Conservation (phyloP, 2,329 filamentous ascomycete genomes). For the Emergomyces africanus region DNA sequence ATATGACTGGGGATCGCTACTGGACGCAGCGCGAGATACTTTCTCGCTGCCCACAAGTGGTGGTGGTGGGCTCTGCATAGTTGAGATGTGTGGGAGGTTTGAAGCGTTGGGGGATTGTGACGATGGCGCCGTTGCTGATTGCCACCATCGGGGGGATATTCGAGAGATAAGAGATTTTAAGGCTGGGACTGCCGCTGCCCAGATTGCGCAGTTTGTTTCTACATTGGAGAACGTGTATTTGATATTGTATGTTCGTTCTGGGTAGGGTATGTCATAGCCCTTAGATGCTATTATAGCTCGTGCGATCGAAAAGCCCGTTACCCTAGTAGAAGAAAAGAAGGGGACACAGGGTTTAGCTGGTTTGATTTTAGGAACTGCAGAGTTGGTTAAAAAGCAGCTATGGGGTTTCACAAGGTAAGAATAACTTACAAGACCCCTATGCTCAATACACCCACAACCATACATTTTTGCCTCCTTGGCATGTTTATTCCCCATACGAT, state of each 20-base stretch:
- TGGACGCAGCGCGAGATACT: neutral
- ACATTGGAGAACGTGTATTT: conserved; percentile 5
- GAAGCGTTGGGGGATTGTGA: neutral
- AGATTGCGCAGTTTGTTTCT: conserved; percentile 7
- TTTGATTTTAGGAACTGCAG: neutral
- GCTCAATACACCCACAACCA: conserved; percentile 7
- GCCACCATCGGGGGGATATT: conserved; percentile 6
- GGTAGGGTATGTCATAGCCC: neutral
- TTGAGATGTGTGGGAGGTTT: neutral
- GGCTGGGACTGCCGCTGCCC: conserved; percentile 5
- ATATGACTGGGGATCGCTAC: neutral
- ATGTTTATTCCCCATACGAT: conserved; percentile 10
- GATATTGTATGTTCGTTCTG: neutral
- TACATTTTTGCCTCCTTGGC: conserved; percentile 5
- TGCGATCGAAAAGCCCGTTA: neutral
- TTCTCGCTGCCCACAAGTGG: neutral
- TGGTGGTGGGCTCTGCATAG: neutral
- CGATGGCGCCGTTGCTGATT: neutral
- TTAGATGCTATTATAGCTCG: neutral
- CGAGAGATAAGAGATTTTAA: conserved; percentile 7
- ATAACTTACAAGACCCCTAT: conserved; percentile 4
- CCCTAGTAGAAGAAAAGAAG: neutral
- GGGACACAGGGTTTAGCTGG: neutral
- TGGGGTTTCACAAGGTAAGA: neutral
- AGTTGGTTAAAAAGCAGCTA: neutral